Evolutionary conservation across 1,139 yeast genomes (phyloP).

Genomic region (Suhomyces bolitotheri): DNA sequence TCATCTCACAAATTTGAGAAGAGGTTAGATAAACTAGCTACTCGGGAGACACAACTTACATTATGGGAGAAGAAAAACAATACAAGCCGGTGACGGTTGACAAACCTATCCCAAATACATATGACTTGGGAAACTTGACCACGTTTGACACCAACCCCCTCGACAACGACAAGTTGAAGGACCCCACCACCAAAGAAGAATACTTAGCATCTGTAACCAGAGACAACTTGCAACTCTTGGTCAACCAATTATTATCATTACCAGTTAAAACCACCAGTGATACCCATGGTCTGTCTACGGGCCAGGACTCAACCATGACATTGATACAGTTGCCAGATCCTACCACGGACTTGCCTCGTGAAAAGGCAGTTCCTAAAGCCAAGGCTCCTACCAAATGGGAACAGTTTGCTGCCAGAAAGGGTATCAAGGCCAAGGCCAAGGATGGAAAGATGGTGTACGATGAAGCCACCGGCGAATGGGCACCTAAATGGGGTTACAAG

Average conservation of each 20-base stretch:
- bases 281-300: conserved; percentile 58
- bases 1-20: conserved; percentile 5
- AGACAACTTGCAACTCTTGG: conserved; percentile 87
- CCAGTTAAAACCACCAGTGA: conserved; percentile 87
- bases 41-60: neutral
- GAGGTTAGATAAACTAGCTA: neutral
- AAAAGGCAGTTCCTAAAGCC: conserved; percentile 89
- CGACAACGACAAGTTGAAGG: conserved; percentile 55
- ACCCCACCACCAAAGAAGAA: conserved; percentile 58
- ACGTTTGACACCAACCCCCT: conserved; percentile 86
- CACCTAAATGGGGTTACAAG: conserved; percentile 96
- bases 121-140: conserved; percentile 84
- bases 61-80: conserved; percentile 18
- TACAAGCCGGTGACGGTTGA: conserved; percentile 80
- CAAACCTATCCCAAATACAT: conserved; percentile 81
- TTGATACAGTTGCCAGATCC: conserved; percentile 87
- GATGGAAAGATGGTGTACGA: conserved; percentile 90
- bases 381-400: conserved; percentile 97
- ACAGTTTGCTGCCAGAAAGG: conserved; percentile 91
- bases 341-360: conserved; percentile 82
- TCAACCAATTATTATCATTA: conserved; percentile 85
- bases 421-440: conserved; percentile 86
- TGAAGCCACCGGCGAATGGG: conserved; percentile 93
- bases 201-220: conserved; percentile 71
- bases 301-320: conserved; percentile 75